Evolutionary conservation across 306 rosid species (phyloP), one percentile per base, ranked within the genome.

Genomic region (Quillaja saponaria): DNA sequence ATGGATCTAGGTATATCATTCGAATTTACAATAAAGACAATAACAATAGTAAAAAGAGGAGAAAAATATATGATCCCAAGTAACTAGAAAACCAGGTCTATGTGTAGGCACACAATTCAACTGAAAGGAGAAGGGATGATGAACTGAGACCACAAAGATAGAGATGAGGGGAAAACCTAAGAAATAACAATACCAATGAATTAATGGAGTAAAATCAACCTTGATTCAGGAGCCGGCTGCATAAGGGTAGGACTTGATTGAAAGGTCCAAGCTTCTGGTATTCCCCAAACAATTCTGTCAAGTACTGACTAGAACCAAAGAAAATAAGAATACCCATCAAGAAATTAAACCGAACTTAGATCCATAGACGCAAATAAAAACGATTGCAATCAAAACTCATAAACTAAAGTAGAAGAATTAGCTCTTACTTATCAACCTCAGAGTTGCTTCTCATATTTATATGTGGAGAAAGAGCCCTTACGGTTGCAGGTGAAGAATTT

Each of bases 261-360:
- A 81, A 81, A 46, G 86, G 86, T 48, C 71, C 76, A 59, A 81
- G 81, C 56, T 81, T 81, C 57, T 81, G 86, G 55, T 72, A 67
- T 72, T 81, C 86, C 19, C 78, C 76, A 34, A 81, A 54, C 41
- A 81, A 60, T 58, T 81, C 86, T 46, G 76, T 19, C 65, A 81
- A 71, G 76, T 78, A 81, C 50, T 77, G 86, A 81, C 86, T 81
- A 67, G 47, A 73, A 74, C 38, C 63, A 44, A 72, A 9, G 35
- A 19, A 38, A 51, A 76, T 10, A 76, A 67, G 49, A 55, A 34
- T 64, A 55, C 6, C 55, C 33, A 28, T 16, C 42, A n/a, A 69
- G 49, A 64, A 66, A 73, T 68, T 58, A 63, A 63, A 39, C 13
- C 44, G 2, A 39, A 12, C 3, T 25, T 25, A 39, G 44, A 39